These are phyloP conservation scores for Penicillium sp. DNA, from an alignment of 2,329 filamentous ascomycete species.

Conservation along the genomic window DNA sequence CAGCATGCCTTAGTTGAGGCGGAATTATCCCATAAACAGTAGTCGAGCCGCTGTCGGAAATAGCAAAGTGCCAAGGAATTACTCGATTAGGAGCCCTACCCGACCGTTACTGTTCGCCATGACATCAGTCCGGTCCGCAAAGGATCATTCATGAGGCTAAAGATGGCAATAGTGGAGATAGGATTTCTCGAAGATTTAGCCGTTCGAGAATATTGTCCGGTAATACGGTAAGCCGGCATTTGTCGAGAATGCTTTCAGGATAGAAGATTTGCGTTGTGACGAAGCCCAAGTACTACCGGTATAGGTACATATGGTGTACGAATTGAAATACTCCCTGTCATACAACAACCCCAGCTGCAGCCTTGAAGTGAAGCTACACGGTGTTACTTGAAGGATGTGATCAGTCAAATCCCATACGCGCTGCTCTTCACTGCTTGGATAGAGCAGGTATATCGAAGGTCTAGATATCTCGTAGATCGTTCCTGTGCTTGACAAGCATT, in stretches of 20 bases:
- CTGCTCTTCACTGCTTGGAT: neutral
- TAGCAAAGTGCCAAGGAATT: neutral
- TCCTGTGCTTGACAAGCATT: neutral
- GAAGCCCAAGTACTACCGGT: neutral
- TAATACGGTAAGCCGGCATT: neutral
- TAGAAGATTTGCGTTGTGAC: neutral
- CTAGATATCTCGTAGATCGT: neutral
- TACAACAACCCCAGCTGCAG: neutral
- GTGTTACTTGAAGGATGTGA: neutral
- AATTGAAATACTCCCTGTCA: neutral
- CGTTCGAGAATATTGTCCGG: neutral
- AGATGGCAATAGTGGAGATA: neutral
- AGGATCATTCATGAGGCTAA: neutral
- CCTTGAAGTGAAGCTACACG: neutral
- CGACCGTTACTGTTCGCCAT: conserved; percentile 1
- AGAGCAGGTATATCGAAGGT: neutral
- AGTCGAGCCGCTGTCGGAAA: conserved; percentile 3
- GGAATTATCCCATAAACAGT: neutral
- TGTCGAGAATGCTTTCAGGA: neutral
- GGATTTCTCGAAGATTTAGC: neutral
- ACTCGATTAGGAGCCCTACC: conserved; percentile 3
- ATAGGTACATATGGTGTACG: too few species aligned
- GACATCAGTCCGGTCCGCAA: neutral
- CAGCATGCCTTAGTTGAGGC: neutral
- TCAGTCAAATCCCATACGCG: too few species aligned